phyloP scores from a whole-genome alignment of 2,329 filamentous ascomycete genomes.

The Apiospora sp. region DNA sequence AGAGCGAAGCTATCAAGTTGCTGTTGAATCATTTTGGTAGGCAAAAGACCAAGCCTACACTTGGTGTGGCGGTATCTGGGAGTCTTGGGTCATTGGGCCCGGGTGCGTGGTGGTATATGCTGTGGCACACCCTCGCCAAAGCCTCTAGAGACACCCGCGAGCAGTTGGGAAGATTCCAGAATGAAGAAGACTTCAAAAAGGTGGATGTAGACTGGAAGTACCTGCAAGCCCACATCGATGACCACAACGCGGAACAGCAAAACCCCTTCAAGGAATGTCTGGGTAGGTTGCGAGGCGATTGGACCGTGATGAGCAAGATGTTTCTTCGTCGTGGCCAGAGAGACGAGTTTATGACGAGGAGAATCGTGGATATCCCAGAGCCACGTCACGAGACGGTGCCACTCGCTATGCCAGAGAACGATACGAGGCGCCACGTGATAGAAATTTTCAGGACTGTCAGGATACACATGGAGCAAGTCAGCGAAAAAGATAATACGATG shows the following conservation, averaged over 20 bases:
- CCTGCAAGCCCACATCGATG: not conserved
- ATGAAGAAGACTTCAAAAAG: fast-evolving
- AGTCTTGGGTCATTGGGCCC: not conserved
- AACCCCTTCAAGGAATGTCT: not conserved
- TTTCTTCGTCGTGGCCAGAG: not conserved
- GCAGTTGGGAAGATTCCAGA: not conserved
- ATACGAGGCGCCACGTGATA: too few species aligned
- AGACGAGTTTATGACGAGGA: not conserved
- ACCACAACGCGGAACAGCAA: not conserved
- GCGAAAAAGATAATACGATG: too few species aligned
- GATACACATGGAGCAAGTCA: too few species aligned
- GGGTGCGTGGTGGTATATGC: not conserved
- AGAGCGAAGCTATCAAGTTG: not conserved
- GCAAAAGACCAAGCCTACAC: not conserved
- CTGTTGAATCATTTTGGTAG: not conserved
- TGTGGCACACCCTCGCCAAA: too few species aligned
- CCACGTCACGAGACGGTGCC: not conserved
- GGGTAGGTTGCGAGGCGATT: not conserved
- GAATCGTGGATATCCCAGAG: not conserved
- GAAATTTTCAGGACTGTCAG: too few species aligned
- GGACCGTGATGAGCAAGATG: not conserved
- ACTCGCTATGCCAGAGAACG: not conserved
- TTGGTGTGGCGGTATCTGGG: not conserved
- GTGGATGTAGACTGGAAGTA: not conserved
- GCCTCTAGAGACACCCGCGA: too few species aligned